Percentiles rank a stretch among this genome's conserved stretches.
These are phyloP conservation scores for Fusarium pseudoanthophilum DNA, from an alignment of 2,329 filamentous ascomycete genomes.

Conservation along the genomic window DNA sequence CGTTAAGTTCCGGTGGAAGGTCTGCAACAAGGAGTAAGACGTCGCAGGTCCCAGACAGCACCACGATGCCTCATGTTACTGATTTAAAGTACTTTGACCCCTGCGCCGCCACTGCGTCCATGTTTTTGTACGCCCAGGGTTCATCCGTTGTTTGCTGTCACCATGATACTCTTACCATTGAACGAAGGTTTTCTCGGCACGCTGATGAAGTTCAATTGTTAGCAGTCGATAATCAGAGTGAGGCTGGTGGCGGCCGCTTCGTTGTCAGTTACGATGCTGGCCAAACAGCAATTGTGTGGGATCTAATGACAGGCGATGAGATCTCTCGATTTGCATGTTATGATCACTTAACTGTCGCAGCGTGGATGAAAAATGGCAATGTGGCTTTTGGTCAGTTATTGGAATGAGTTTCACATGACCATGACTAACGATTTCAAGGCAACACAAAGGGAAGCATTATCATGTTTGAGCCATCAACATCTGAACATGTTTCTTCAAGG, in stretches of 20 bases:
- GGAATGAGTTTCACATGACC: constrained; percentile 7
- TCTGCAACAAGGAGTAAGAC: constrained; percentile 61
- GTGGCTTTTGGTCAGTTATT: constrained; percentile 85
- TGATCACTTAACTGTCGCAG: constrained; percentile 82
- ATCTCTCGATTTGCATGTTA: constrained; percentile 93
- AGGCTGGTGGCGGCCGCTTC: constrained; percentile 82
- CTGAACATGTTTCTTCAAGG: constrained; percentile 88
- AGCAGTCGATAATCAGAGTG: constrained; percentile 90
- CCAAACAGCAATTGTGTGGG: constrained; percentile 96
- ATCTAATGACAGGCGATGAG: constrained; percentile 90
- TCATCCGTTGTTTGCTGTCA: constrained; percentile 86
- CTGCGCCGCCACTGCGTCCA: constrained; percentile 88
- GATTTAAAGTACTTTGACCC: constrained; percentile 77
- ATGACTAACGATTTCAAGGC: constrained; percentile 63
- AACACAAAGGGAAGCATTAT: constrained; percentile 94
- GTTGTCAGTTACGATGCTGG: constrained; percentile 94
- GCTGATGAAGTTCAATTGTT: constrained; percentile 85
- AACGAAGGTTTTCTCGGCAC: constrained; percentile 86
- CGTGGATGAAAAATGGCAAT: constrained; percentile 98
- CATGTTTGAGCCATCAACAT: constrained; percentile 91
- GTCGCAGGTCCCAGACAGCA: constrained; percentile 60
- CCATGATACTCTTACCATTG: constrained; percentile 91
- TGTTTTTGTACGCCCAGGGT: constrained; percentile 89
- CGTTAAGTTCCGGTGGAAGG: constrained; percentile 67
- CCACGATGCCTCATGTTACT: constrained; percentile 60